Evolutionary conservation across 2,329 filamentous ascomycete species (phyloP).

Genomic region (Myriosclerotinia scirpicola): DNA sequence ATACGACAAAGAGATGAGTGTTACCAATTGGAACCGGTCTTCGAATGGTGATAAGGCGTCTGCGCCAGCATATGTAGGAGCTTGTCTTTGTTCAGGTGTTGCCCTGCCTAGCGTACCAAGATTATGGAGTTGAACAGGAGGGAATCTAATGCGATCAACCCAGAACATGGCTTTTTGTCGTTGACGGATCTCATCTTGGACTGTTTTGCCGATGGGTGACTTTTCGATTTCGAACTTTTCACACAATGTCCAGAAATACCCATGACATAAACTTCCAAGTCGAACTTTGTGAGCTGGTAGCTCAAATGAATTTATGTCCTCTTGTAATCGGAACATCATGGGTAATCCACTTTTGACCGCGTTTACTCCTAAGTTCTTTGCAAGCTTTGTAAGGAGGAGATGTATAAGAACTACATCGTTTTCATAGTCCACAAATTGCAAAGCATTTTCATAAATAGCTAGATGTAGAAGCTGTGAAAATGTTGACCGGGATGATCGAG

Average conservation of each 20-base stretch:
- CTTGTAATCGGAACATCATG: conserved; percentile 86
- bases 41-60: conserved; percentile 74
- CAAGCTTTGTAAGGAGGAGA: conserved; percentile 71
- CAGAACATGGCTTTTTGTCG: conserved; percentile 75
- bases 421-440: conserved; percentile 71
- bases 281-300: conserved; percentile 71
- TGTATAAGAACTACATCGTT: conserved; percentile 76
- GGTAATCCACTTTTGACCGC: conserved; percentile 75
- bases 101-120: conserved; percentile 56
- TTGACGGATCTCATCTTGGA: conserved; percentile 74
- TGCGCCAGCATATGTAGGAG: conserved; percentile 55
- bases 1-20: conserved; percentile 72
- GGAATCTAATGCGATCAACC: conserved; percentile 72
- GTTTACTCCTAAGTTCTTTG: conserved; percentile 78
- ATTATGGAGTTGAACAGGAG: conserved; percentile 62
- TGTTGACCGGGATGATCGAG: conserved; percentile 39
- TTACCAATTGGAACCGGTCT: conserved; percentile 68
- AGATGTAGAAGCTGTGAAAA: conserved; percentile 84
- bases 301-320: conserved; percentile 70
- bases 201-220: conserved; percentile 65
- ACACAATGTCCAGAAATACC: conserved; percentile 80
- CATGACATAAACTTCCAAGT: conserved; percentile 80
- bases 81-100: conserved; percentile 46
- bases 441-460: conserved; percentile 82
- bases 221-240: conserved; percentile 76